These are phyloP conservation scores for Phoma herbarum DNA, from an alignment of 2,329 filamentous ascomycete species.

Conservation along the genomic window DNA sequence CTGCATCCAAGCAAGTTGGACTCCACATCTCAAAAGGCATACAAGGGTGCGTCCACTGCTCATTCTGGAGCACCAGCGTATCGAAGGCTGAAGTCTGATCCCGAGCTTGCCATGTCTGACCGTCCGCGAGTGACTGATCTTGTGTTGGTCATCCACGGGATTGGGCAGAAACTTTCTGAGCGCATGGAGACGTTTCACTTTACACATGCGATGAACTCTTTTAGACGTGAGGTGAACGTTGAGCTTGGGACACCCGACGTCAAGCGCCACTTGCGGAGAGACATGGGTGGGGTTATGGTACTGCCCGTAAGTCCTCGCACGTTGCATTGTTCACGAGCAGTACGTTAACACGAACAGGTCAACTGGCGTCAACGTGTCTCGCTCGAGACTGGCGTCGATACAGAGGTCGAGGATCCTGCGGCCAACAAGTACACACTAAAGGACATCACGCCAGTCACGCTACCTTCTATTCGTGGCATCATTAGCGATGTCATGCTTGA, in stretches of 20 bases:
- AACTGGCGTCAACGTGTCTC: slow-evolving; percentile 93
- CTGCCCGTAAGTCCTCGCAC: slow-evolving; percentile 64
- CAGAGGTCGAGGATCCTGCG: slow-evolving; percentile 64
- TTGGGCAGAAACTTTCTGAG: slow-evolving; percentile 95
- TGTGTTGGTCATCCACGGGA: slow-evolving; percentile 90
- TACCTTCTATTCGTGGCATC: slow-evolving; percentile 88
- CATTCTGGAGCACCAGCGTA: slow-evolving; percentile 55
- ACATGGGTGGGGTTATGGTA: slow-evolving; percentile 91
- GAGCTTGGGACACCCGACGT: slow-evolving; percentile 79
- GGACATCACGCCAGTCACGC: slow-evolving; percentile 90
- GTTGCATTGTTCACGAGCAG: neutral
- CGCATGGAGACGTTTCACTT: slow-evolving; percentile 97
- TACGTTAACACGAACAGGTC: slow-evolving; percentile 55
- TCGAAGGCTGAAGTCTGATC: slow-evolving; percentile 58
- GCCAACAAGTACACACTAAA: slow-evolving; percentile 74
- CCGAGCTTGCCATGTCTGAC: slow-evolving; percentile 69
- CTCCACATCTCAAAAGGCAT: slow-evolving; percentile 53
- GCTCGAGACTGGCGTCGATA: slow-evolving; percentile 74
- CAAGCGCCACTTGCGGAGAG: slow-evolving; percentile 76
- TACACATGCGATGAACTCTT: slow-evolving; percentile 92
- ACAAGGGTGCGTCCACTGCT: slow-evolving; percentile 56
- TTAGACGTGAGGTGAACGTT: slow-evolving; percentile 84
- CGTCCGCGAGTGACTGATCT: slow-evolving; percentile 82
- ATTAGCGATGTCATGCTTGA: slow-evolving; percentile 99
- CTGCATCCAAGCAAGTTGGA: slow-evolving; percentile 66